Conservation (phyloP, 2,329 filamentous ascomycete species). For the Fusarium sterilihyphosum region DNA sequence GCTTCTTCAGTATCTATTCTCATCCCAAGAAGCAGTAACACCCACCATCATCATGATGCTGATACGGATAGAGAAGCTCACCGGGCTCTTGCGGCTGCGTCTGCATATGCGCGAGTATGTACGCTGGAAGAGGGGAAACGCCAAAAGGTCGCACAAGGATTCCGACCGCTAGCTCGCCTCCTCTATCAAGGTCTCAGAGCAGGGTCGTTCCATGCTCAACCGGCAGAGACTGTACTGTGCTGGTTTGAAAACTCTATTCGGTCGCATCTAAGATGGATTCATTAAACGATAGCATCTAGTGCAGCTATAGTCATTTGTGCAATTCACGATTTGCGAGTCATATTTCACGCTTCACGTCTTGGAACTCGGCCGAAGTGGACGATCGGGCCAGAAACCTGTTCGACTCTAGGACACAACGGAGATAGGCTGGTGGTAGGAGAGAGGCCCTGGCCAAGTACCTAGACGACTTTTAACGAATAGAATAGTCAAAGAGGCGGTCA, state of each 20-base stretch:
- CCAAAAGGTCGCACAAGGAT: conserved; percentile 36
- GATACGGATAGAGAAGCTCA: conserved; percentile 31
- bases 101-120: conserved; percentile 38
- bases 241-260: conserved; percentile 36
- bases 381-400: conserved; percentile 22
- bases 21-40: conserved; percentile 34
- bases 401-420: conserved; percentile 24
- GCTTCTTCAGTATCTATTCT: conserved; percentile 13
- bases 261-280: conserved; percentile 37
- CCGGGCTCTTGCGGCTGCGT: conserved; percentile 35
- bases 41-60: conserved; percentile 12
- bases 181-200: conserved; percentile 33
- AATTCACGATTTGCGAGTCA: conserved; percentile 39
- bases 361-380: conserved; percentile 13
- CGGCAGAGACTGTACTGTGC: conserved; percentile 37
- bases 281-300: conserved; percentile 42
- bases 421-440: conserved; percentile 17
- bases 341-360: conserved; percentile 27
- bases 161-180: conserved; percentile 29
- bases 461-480: conserved; percentile 33
- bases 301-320: conserved; percentile 28
- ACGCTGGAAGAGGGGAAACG: conserved; percentile 35
- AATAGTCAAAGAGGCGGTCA: conserved; percentile 40
- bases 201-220: conserved; percentile 37
- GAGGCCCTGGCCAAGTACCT: conserved; percentile 18